Base-by-base conservation (phyloP, 1,139 yeast genomes). In the Saccharomyces hybrid region DNA sequence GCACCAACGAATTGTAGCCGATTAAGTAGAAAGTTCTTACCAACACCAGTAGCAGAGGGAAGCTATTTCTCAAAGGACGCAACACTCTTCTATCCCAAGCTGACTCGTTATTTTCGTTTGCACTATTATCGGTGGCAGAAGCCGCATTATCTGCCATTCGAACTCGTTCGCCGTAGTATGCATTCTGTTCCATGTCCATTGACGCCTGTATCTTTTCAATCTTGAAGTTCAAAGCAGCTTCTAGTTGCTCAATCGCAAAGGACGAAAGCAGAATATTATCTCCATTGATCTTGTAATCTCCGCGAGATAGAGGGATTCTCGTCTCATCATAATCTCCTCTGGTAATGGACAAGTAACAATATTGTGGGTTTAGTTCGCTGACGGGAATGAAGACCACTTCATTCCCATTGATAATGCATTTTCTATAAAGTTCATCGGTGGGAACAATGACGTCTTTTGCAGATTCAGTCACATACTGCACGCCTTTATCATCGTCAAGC, bases 1-100 rank as follows among this genome's bases (percentile, higher is more conserved):
- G 62, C 19, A 61, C 56, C 9, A 65, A 51, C 2, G 65, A 64
- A 53, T 63, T 60, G 48, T 59, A 58, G 6, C 58, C 58, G 5
- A 64, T 49, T 49, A 64, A 53, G 48, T 64, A 64, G 0, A 64
- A 41, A 1, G 65, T 63, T 31, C 61, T 59, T 28, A 58, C 49
- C 27, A 14, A 48, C 32, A 42, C 24, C 26, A 38, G n/a, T 38
- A 38, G 44, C 44, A 38, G 7, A 5, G 44, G 44, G 7, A 38
- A 38, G 12, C 44, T 38, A 16, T 38, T 19, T 16, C 44, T 38
- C 44, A 38, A 38, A 24, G 44, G 44, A 19, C 44, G 44, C 44
- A 38, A 19, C 5, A 38, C 44, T 12, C 44, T 38, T 7, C 44
- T 38, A 38, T 19, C 19, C 44, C 44, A 38, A 11, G 24, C 24